Conservation (phyloP, 2,329 filamentous ascomycete species). For the Coccinonectria pachysandricola region DNA sequence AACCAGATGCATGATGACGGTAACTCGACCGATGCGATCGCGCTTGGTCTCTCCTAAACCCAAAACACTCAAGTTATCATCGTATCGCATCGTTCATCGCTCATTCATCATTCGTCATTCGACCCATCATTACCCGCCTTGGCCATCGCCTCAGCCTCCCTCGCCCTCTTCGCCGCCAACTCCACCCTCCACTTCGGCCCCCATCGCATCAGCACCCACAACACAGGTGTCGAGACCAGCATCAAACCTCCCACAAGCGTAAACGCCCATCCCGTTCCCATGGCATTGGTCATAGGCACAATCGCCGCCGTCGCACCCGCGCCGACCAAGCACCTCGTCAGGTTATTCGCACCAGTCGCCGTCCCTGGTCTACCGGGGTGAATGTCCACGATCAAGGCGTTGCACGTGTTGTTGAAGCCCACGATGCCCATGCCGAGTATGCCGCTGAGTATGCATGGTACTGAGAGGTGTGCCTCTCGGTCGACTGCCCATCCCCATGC, state of each 20-base stretch:
- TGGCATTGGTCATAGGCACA: conserved; percentile 37
- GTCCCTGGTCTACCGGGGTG: conserved; percentile 41
- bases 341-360: conserved; percentile 46
- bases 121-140: conserved; percentile 3
- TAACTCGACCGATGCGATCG: too few relatives aligned
- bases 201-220: conserved; percentile 30
- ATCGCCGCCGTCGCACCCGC: conserved; percentile 43
- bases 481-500: conserved; percentile 44
- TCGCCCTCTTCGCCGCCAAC: conserved; percentile 17
- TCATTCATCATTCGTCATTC: conserved; percentile 5
- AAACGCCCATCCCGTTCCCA: conserved; percentile 43
- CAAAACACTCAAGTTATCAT: too few relatives aligned
- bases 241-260: conserved; percentile 36
- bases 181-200: conserved; percentile 35
- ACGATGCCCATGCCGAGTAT: conserved; percentile 39
- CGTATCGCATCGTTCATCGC: too few relatives aligned
- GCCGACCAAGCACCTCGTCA: conserved; percentile 44
- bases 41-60: too few relatives aligned
- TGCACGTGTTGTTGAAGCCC: conserved; percentile 43
- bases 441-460: conserved; percentile 35
- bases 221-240: conserved; percentile 26
- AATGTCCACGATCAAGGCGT: conserved; percentile 45
- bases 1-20: too few relatives aligned
- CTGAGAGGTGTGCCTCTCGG: conserved; percentile 31
- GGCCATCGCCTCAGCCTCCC: conserved; percentile 10